These are phyloP conservation scores for Yamadazyma sp. DNA, from an alignment of 805 yeast species.

Conservation along the genomic window DNA sequence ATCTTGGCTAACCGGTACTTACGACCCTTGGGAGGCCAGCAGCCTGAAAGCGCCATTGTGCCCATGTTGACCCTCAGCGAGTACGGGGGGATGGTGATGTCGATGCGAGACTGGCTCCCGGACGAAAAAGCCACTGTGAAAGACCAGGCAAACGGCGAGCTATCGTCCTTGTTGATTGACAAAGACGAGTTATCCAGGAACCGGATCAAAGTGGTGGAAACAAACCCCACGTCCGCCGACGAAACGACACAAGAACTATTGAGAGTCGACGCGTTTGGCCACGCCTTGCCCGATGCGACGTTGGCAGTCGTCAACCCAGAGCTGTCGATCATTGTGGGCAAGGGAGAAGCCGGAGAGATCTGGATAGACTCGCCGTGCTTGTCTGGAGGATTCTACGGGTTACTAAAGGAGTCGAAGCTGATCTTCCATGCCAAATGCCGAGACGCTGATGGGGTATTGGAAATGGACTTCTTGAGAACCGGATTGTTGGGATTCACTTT, in stretches of 20 bases:
- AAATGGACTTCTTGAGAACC: constrained; percentile 81
- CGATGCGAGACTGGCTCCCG: constrained; percentile 90
- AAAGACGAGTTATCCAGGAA: constrained; percentile 72
- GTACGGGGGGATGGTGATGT: constrained; percentile 93
- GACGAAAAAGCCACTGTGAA: constrained; percentile 41
- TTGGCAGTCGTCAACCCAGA: constrained; percentile 95
- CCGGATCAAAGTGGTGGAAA: constrained; percentile 64
- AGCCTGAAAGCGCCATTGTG: constrained; percentile 72
- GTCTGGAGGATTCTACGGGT: constrained; percentile 86
- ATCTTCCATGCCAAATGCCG: constrained; percentile 82
- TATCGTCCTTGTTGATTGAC: constrained; percentile 70
- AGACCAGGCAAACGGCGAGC: constrained; percentile 29
- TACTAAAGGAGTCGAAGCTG: constrained; percentile 60
- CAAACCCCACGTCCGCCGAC: constrained; percentile 51
- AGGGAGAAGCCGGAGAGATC: constrained; percentile 86
- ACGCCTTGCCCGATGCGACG: constrained; percentile 91
- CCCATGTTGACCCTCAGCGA: constrained; percentile 89
- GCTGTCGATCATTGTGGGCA: constrained; percentile 68
- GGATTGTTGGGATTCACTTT: constrained; percentile 87
- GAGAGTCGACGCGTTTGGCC: constrained; percentile 89
- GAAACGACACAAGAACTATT: constrained; percentile 42
- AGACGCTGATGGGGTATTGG: constrained; percentile 67
- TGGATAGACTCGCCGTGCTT: constrained; percentile 96
- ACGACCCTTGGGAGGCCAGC: constrained; percentile 81
- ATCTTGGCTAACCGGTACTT: constrained; percentile 88